Evolutionary conservation across 495 filamentous ascomycete species (phyloP), one percentile per base, ranked within the genome.

Genomic region (Sabuloglossum arenarium): DNA sequence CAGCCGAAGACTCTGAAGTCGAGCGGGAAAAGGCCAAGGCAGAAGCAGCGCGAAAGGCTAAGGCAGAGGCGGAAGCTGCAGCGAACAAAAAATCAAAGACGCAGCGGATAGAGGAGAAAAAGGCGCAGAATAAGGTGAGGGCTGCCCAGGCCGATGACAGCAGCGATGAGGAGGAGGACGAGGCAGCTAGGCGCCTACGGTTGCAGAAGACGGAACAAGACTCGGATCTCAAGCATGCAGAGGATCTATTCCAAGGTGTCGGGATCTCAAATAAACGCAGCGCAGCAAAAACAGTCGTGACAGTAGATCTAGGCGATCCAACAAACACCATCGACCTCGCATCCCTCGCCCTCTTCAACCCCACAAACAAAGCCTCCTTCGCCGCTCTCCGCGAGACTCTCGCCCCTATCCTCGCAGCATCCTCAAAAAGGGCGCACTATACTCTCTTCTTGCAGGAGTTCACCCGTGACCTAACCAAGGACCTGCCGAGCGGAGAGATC

Each of bases 21-120:
- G 93, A 99, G 72, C 85, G 86, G 60, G 88, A 95, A 69, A 97
- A 95, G 74, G 85, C 78, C 24, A 86, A 84, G 70, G 85, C 85
- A 69, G 87, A 80, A 16, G 86, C 78, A 9, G 88, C 88, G 63
- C 80, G 78, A 59, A 89, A 87, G 66, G 90, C 88, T 52, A 93
- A 90, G 67, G 88, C 85, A 31, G 85, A 89, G 0, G 85, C 85
- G 52, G 86, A 87, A 65, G 89, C 89, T n/a, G 85, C 85, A 43
- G 89, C 88, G 30, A 85, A 84, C 59, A 91, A 96, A 75, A 97
- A 97, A 73, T 77, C 80, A 61, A 93, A 85, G 70, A 66, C 84
- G 8, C 79, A 96, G 68, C 86, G 90, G 61, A 82, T 95, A 69
- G 85, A 85, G 63, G 91, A 95, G 66, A 79, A 74, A 65, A 67